These are phyloP conservation scores for Cairneyella variabilis DNA, from an alignment of 495 filamentous ascomycete species.

Conservation along the genomic window DNA sequence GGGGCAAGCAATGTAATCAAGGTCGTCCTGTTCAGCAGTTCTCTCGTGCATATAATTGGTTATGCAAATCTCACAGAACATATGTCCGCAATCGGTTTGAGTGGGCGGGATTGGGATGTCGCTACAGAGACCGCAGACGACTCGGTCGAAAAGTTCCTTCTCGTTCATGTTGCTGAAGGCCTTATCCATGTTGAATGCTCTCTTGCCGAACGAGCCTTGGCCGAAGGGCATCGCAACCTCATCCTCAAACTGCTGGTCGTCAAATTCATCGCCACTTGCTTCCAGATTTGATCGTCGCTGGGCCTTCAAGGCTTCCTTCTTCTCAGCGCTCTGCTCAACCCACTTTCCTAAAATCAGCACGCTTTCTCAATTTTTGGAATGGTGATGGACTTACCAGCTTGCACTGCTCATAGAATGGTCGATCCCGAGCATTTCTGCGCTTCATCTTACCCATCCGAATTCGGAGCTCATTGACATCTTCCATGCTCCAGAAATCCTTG, in stretches of 20 bases:
- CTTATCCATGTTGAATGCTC: slow-evolving; percentile 17
- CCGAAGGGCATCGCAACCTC: slow-evolving; percentile 16
- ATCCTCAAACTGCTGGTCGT: background rate
- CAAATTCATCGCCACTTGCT: background rate
- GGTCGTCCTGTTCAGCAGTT: background rate
- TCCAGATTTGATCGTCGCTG: background rate
- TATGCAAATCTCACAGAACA: background rate
- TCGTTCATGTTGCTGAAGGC: slow-evolving; percentile 11
- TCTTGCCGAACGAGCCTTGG: slow-evolving; percentile 8
- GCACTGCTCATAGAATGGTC: slow-evolving; percentile 23
- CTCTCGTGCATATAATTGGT: background rate
- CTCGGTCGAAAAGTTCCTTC: slow-evolving; percentile 8
- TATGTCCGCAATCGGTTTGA: slow-evolving; percentile 8
- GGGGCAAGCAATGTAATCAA: background rate
- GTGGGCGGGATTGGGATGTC: slow-evolving; percentile 8
- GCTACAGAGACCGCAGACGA: slow-evolving; percentile 14
- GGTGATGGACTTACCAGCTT: slow-evolving; percentile 1
- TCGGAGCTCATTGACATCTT: slow-evolving; percentile 26
- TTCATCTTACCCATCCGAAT: background rate
- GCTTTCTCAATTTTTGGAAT: background rate
- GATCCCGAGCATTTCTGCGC: background rate
- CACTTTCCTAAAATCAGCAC: slow-evolving; percentile 6
- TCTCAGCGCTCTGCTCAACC: slow-evolving; percentile 8
- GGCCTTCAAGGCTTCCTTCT: background rate
- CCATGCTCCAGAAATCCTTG: slow-evolving; percentile 35